phyloP scores from a whole-genome alignment of 441 rosid genomes.

The Gossypium gossypioides region DNA sequence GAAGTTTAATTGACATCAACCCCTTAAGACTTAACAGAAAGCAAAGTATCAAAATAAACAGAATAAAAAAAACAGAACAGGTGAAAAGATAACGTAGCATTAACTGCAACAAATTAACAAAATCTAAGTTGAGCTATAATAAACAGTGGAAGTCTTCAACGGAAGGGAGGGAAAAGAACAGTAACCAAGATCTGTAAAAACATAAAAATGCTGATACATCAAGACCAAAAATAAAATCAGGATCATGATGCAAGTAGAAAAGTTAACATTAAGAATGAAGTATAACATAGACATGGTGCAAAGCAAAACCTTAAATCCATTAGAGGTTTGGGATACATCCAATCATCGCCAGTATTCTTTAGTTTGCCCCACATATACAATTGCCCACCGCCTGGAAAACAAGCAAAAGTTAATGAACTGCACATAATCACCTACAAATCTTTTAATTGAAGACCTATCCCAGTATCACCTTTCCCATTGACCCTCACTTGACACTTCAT shows the following conservation, averaged over 20 bases:
- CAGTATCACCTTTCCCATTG: neutral
- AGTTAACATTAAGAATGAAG: neutral
- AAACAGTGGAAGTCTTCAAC: neutral
- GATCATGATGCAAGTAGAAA: neutral
- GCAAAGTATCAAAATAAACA: neutral
- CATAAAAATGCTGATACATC: neutral
- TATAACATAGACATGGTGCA: neutral
- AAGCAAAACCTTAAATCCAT: slow-evolving; percentile 83
- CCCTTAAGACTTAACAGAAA: neutral
- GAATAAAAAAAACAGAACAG: neutral
- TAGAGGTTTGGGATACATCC: slow-evolving; percentile 99
- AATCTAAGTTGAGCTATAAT: neutral
- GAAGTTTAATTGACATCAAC: neutral
- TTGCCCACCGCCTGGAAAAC: slow-evolving; percentile 80
- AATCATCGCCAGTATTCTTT: slow-evolving; percentile 80
- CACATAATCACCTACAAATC: neutral
- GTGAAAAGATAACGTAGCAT: neutral
- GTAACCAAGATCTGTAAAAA: neutral
- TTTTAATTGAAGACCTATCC: neutral
- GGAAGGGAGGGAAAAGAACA: neutral
- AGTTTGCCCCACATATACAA: slow-evolving; percentile 98
- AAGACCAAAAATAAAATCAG: neutral
- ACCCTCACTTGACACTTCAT: neutral
- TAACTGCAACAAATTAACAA: neutral
- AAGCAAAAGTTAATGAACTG: neutral